Evolutionary conservation across 2,329 filamentous ascomycete genomes (phyloP), one percentile per base, ranked within the genome.

Genomic region (Cryphonectria japonica): DNA sequence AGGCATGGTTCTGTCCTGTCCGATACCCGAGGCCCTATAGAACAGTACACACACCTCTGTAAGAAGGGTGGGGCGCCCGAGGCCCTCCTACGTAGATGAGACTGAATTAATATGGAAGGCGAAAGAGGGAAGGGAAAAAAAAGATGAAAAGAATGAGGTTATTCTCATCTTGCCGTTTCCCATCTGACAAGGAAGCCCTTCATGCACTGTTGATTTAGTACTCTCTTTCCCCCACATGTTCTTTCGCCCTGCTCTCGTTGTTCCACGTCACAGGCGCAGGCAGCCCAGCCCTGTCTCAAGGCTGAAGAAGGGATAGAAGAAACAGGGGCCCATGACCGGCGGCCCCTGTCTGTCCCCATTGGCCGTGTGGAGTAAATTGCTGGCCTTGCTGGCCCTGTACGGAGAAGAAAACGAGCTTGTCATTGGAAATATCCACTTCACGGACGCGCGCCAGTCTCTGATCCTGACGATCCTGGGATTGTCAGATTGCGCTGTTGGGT

Each of bases 401-500:
- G 46, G 46, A 50, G 43, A 46, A 50, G 46, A 50, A 50, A 50
- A 50, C 46, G 46, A 50, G 22, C 46, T n/a, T 50, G 46, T 50
- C 46, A 50, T 50, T 50, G 46, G 3, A 19, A 11, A 50, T 50
- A 50, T 50, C 46, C 46, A 50, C 46, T 50, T 50, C 19, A 50
- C 46, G 46, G 46, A 19, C 16, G 19, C 46, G 46, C 46, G 46
- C 46, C 46, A 50, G 46, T n/a, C 46, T 50, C 34, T 66, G 29
- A 66, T 26, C 65, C 29, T 34, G 46, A 39, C 43, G 46, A 46
- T 34, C 61, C 61, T 52, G 46, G 64, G 64, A 66, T 66, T 39
- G 64, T 66, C 43, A 52, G 46, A 50, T 34, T 65, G 62, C 26
- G 41, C 13, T 65, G n/a, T 65, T 32, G 37, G 37, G 22, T 57